Conservation (phyloP, 495 filamentous ascomycete genomes). For the Xylaria intraflava region DNA sequence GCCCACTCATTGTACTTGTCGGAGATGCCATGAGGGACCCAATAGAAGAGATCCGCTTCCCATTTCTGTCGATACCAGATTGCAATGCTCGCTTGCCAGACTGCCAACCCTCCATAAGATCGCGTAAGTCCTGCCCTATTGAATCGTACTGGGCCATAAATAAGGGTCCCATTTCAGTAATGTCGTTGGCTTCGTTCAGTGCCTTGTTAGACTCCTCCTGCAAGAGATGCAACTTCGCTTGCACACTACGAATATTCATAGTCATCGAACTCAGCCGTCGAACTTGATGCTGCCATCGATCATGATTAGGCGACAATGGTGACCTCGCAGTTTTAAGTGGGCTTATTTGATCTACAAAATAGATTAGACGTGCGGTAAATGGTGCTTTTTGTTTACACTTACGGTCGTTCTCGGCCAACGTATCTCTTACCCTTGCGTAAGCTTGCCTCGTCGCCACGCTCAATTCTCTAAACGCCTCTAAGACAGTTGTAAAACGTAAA, state of each 20-base stretch:
- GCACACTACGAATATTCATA: slow-evolving; percentile 82
- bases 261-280: slow-evolving; percentile 80
- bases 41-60: slow-evolving; percentile 63
- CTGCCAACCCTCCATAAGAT: slow-evolving; percentile 87
- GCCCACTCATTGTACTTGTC: slow-evolving; percentile 70
- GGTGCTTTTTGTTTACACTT: slow-evolving; percentile 26
- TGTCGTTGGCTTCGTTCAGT: slow-evolving; percentile 65
- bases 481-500: slow-evolving; percentile 67
- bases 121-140: slow-evolving; percentile 78
- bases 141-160: slow-evolving; percentile 90
- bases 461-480: slow-evolving; percentile 65
- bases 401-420: slow-evolving; percentile 82
- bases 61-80: slow-evolving; percentile 64
- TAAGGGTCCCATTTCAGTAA: slow-evolving; percentile 63
- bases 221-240: slow-evolving; percentile 89
- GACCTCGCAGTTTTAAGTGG: slow-evolving; percentile 56
- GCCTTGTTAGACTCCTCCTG: slow-evolving; percentile 80
- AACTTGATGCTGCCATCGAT: slow-evolving; percentile 76
- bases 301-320: slow-evolving; percentile 66
- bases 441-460: slow-evolving; percentile 51
- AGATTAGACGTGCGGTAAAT: slow-evolving; percentile 7
- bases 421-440: slow-evolving; percentile 50
- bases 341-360: slow-evolving; percentile 50
- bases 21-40: slow-evolving; percentile 66
- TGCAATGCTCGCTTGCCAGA: slow-evolving; percentile 69